Percentiles rank a stretch among this genome's conserved stretches.
Evolutionary conservation across 345 rosid genomes (phyloP).

Genomic region (Nasturtium officinale): DNA sequence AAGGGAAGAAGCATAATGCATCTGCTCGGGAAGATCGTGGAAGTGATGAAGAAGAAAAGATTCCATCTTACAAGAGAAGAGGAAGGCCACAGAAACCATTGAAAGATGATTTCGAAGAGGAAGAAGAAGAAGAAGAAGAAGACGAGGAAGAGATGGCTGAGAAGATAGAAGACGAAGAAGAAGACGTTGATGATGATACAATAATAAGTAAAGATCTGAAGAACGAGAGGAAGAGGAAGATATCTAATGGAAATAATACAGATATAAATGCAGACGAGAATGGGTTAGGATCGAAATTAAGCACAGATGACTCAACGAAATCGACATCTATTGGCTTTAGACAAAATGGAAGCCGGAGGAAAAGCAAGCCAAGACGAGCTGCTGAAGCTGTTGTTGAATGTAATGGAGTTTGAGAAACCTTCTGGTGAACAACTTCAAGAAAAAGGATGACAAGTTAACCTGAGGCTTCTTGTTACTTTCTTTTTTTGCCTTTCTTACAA

Average conservation of each 20-base stretch:
- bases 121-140: constrained; percentile 46
- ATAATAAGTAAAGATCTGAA: constrained; percentile 46
- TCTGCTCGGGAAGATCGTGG: constrained; percentile 54
- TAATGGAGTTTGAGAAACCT: constrained; percentile 46
- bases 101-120: constrained; percentile 55
- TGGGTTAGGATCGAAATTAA: constrained; percentile 48
- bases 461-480: not conserved
- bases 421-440: constrained; percentile 11
- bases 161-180: constrained; percentile 45
- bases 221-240: constrained; percentile 63
- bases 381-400: constrained; percentile 81
- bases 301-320: constrained; percentile 48
- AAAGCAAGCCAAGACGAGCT: constrained; percentile 77
- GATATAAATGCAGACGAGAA: constrained; percentile 55
- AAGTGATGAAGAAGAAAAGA: constrained; percentile 67
- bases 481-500: constrained; percentile 8
- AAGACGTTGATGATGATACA: constrained; percentile 29
- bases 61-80: constrained; percentile 57
- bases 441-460: not conserved
- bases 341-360: constrained; percentile 65
- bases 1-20: constrained; percentile 63
- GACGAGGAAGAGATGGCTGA: constrained; percentile 23
- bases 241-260: constrained; percentile 40
- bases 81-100: constrained; percentile 71
- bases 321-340: constrained; percentile 53